Evolutionary conservation across 805 yeast species (phyloP), one percentile per base, ranked within the genome.

Genomic region (Kluyveromyces dobzhanskii): DNA sequence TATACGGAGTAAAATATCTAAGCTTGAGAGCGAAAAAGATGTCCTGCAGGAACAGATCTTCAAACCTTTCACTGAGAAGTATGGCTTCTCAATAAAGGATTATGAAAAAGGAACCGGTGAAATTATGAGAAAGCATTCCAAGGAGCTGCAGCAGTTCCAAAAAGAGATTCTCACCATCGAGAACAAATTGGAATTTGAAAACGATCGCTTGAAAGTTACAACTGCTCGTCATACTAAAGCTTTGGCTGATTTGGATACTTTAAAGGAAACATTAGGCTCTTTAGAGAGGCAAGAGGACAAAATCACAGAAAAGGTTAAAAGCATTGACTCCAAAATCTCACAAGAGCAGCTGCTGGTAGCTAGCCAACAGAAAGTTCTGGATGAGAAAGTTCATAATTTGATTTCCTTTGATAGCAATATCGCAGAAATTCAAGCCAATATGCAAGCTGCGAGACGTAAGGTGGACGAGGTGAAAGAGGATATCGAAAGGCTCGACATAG

Each of bases 51-150:
- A 59, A 2, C 53, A 56, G 3, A 59, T 78, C 3, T 83, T 76
- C 52, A 35, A 54, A 8, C 69, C 57, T 0, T 83, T 87, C 53
- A 80, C 88, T 41, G 39, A 53, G 1, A 65, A 60, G 40, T 61
- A 79, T 38, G 76, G 76, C 0, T 75, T 85, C 48, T 55, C 62
- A 6, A 75, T 86, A 29, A 66, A 70, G 34, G 86, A 80, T 25
- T 87, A 82, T 54, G 96, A 87, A 55, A 65, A 64, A 32, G 65
- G 74, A 10, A 83, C 80, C 39, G 88, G 90, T 4, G 64, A 74
- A 4, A 59, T 71, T 3, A 51, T 73, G 36, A 66, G 83, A 51
- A 67, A 67, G 24, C 74, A 75, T 38, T 67, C 78, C 1, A 76
- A 74, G 43, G 85, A 81, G 51, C 65, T 78, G 32, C 68, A 82